These are phyloP conservation scores for Hericium rajendrae DNA, from an alignment of 768 basidiomycete genomes.

Conservation along the genomic window DNA sequence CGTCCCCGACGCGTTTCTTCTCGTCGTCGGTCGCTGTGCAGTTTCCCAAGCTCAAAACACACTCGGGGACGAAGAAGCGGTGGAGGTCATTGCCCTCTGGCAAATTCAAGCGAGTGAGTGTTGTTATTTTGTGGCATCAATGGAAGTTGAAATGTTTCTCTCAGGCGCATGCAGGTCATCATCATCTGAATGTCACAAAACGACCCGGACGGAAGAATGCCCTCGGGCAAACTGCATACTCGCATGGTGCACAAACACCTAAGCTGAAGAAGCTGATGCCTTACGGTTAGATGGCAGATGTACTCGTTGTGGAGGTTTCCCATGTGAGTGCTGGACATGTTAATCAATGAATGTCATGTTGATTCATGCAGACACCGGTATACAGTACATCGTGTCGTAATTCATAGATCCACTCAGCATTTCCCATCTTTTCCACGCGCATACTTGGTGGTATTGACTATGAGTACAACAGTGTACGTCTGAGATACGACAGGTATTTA, in stretches of 20 bases:
- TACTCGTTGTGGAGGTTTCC: background rate
- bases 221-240: slow-evolving; percentile 57
- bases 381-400: background rate
- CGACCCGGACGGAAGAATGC: slow-evolving; percentile 54
- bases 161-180: slow-evolving; percentile 62
- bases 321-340: background rate
- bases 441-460: too few relatives aligned
- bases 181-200: slow-evolving; percentile 66
- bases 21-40: slow-evolving; percentile 46
- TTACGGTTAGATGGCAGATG: slow-evolving; percentile 36
- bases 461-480: too few relatives aligned
- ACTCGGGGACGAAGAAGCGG: slow-evolving; percentile 74
- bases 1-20: slow-evolving; percentile 30
- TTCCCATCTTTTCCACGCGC: too few relatives aligned
- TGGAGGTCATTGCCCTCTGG: slow-evolving; percentile 61
- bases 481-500: too few relatives aligned
- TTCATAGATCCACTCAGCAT: background rate
- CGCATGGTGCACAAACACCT: slow-evolving; percentile 52
- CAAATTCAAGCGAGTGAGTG: slow-evolving; percentile 65
- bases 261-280: slow-evolving; percentile 66
- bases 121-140: background rate
- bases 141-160: background rate
- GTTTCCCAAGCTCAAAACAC: slow-evolving; percentile 73
- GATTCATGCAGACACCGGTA: background rate
- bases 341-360: background rate